These are phyloP conservation scores for Leccinum uliginosum DNA, from an alignment of 768 basidiomycete species.

Conservation along the genomic window DNA sequence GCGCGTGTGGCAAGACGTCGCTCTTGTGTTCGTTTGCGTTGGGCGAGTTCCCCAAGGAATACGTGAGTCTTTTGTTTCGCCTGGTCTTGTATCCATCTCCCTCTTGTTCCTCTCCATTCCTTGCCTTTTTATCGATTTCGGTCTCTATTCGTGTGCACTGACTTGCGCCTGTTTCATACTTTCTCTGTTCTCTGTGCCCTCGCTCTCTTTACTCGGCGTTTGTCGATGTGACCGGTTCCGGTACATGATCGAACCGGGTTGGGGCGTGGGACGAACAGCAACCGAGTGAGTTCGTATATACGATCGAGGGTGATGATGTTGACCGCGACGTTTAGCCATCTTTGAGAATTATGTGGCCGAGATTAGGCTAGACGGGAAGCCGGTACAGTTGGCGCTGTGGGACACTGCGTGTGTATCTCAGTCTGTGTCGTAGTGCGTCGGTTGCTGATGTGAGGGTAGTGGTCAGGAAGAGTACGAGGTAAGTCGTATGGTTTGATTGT, in stretches of 20 bases:
- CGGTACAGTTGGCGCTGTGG: conserved; percentile 95
- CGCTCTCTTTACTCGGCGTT: background rate
- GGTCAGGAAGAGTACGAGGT: conserved; percentile 99
- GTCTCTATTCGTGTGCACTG: background rate
- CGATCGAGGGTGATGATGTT: background rate
- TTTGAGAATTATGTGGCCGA: conserved; percentile 99
- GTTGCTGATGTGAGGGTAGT: conserved; percentile 37
- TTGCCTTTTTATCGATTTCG: background rate
- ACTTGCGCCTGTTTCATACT: background rate
- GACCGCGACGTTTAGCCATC: conserved; percentile 46
- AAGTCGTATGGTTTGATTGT: background rate
- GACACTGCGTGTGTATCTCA: conserved; percentile 86
- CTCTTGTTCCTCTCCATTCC: background rate
- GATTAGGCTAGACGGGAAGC: conserved; percentile 95
- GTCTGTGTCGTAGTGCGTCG: background rate
- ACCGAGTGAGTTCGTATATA: conserved; percentile 38
- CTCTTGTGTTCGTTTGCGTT: conserved; percentile 87
- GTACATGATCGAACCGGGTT: background rate
- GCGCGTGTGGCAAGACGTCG: conserved; percentile 96
- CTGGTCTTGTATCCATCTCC: background rate
- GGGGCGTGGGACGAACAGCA: conserved; percentile 31
- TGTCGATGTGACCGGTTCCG: background rate
- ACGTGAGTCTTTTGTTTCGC: conserved; percentile 52
- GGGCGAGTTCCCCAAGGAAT: conserved; percentile 95
- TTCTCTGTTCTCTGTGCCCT: background rate